These are phyloP conservation scores for Pseudogymnoascus sp. DNA, from an alignment of 2,329 filamentous ascomycete genomes.

Conservation along the genomic window DNA sequence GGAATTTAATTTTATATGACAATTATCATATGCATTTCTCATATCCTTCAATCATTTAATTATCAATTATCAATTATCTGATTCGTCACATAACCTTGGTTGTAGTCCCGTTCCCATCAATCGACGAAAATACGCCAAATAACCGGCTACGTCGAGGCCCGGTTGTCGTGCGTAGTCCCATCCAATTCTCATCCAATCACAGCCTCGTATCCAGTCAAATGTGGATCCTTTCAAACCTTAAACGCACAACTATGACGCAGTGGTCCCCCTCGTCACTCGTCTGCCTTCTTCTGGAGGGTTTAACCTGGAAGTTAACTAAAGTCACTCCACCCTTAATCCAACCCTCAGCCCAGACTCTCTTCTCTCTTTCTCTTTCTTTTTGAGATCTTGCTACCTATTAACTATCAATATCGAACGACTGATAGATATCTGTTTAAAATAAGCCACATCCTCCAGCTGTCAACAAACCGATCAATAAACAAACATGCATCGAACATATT, in stretches of 20 bases:
- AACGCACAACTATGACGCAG: conserved; percentile 8
- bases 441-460: neutral
- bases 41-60: neutral
- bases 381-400: neutral
- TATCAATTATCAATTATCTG: neutral
- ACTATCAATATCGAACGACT: conserved; percentile 7
- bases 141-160: conserved; percentile 1
- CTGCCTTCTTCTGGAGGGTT: neutral
- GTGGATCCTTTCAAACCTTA: conserved; percentile 6
- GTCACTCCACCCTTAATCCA: conserved; percentile 2
- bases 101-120: neutral
- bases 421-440: neutral
- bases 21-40: neutral
- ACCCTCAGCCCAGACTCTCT: neutral
- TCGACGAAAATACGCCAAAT: neutral
- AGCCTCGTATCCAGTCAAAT: neutral
- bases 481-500: conserved; percentile 95
- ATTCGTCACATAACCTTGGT: neutral
- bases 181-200: neutral
- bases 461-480: neutral
- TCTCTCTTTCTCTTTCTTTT: neutral
- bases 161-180: conserved; percentile 3
- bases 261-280: neutral
- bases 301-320: conserved; percentile 4
- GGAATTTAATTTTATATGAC: neutral